Conservation (phyloP, 225 moss, liverwort and hornwort species). For the Ulota crispa region DNA sequence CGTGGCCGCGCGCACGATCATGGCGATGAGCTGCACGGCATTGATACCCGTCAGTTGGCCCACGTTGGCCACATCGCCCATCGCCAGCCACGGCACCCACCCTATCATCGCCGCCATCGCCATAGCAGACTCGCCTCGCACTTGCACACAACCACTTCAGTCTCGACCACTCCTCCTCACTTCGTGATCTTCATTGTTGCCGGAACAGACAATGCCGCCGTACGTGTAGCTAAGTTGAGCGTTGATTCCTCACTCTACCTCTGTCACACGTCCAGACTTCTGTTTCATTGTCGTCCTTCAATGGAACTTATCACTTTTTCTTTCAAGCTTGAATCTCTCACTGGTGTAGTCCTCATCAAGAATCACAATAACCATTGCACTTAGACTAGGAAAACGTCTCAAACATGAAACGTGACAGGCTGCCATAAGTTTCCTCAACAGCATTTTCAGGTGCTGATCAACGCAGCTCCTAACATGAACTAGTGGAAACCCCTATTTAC, state of each 20-base stretch:
- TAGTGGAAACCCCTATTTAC: background rate
- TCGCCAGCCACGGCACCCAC: slow-evolving; percentile 66
- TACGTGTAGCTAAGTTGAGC: too few relatives aligned
- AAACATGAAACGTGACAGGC: too few relatives aligned
- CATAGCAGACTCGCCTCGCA: background rate
- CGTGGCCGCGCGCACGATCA: slow-evolving; percentile 64
- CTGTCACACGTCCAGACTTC: background rate
- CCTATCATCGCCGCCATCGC: slow-evolving; percentile 40
- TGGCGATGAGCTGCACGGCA: slow-evolving; percentile 65
- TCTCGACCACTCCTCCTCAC: background rate
- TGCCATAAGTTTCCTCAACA: too few relatives aligned
- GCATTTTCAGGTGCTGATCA: too few relatives aligned
- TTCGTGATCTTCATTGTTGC: background rate
- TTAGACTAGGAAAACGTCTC: background rate
- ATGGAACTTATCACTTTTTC: background rate
- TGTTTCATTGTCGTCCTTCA: background rate
- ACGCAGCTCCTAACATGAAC: too few relatives aligned
- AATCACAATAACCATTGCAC: background rate
- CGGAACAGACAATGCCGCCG: background rate
- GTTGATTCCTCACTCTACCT: background rate
- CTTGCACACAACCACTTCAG: background rate
- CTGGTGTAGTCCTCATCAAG: slow-evolving; percentile 2
- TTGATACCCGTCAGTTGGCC: slow-evolving; percentile 61
- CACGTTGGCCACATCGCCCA: slow-evolving; percentile 69
- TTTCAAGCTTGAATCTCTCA: background rate